Percentiles rank a stretch among this genome's conserved stretches.
phyloP scores from a whole-genome alignment of 345 rosid genomes.

The Isatis tinctoria region DNA sequence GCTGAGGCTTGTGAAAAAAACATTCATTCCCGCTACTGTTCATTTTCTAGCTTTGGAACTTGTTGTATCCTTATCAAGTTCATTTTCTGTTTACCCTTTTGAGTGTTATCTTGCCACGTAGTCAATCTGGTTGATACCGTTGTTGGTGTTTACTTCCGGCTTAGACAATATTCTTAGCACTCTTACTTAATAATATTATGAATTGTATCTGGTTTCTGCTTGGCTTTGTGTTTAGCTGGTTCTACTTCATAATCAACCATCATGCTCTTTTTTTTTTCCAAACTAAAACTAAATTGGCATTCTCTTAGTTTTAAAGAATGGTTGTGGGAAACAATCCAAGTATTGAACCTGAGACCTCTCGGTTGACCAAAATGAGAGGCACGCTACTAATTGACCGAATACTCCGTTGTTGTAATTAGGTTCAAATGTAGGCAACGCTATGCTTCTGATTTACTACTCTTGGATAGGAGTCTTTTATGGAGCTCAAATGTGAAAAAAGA shows the following conservation, averaged over 20 bases:
- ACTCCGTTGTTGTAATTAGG: background rate
- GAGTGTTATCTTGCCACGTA: background rate
- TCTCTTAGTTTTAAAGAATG: background rate
- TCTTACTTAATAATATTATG: background rate
- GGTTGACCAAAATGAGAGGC: background rate
- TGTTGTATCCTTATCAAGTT: background rate
- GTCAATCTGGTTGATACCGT: background rate
- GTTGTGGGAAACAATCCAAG: background rate
- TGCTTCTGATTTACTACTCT: background rate
- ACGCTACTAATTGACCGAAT: background rate
- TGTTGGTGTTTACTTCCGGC: background rate
- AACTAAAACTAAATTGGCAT: background rate
- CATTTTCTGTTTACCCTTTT: background rate
- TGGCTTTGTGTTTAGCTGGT: background rate
- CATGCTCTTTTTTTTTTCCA: background rate
- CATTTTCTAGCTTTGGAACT: background rate
- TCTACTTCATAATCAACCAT: background rate
- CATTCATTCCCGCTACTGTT: background rate
- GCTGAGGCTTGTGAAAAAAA: background rate
- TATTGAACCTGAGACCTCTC: background rate
- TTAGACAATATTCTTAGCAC: background rate
- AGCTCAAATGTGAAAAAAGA: background rate
- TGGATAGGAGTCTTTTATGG: background rate
- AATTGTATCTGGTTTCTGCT: background rate
- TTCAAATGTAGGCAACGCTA: background rate